phyloP scores from a whole-genome alignment of 495 filamentous ascomycete genomes.

The Daldinia caldariorum region DNA sequence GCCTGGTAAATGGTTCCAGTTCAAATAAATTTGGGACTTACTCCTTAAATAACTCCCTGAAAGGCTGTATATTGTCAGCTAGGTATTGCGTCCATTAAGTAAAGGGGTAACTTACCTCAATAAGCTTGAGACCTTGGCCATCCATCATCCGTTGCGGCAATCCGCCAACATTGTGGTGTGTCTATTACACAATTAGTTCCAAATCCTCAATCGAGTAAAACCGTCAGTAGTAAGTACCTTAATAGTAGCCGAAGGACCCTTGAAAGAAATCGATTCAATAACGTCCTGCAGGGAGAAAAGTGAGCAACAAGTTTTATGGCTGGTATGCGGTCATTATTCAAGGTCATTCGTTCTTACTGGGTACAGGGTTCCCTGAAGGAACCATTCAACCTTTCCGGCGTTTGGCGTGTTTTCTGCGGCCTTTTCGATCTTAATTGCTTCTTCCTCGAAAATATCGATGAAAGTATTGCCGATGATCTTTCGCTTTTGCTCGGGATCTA shows the following conservation, averaged over 20 bases:
- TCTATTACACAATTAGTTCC: constrained; percentile 25
- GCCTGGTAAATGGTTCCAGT: background rate
- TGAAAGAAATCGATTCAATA: constrained; percentile 84
- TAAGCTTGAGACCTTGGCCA: constrained; percentile 67
- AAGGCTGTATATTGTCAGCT: constrained; percentile 16
- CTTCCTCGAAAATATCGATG: constrained; percentile 88
- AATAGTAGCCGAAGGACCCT: constrained; percentile 82
- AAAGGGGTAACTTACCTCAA: constrained; percentile 63
- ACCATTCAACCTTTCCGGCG: constrained; percentile 78
- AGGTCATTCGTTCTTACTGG: constrained; percentile 50
- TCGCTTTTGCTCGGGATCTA: constrained; percentile 89
- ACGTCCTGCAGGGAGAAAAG: constrained; percentile 64
- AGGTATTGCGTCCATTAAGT: background rate
- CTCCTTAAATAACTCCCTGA: constrained; percentile 43
- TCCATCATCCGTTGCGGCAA: constrained; percentile 65
- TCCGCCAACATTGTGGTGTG: constrained; percentile 87
- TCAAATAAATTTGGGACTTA: constrained; percentile 1
- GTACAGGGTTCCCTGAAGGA: constrained; percentile 87
- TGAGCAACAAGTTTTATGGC: background rate
- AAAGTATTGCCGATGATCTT: constrained; percentile 89
- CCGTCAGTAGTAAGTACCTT: constrained; percentile 58
- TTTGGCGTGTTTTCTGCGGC: constrained; percentile 67
- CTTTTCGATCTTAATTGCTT: constrained; percentile 78
- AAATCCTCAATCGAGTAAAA: background rate
- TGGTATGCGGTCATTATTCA: background rate